Evolutionary conservation across 1,284 basidiomycete species (phyloP).

Genomic region (Ceratorhiza oryzae-sativae): DNA sequence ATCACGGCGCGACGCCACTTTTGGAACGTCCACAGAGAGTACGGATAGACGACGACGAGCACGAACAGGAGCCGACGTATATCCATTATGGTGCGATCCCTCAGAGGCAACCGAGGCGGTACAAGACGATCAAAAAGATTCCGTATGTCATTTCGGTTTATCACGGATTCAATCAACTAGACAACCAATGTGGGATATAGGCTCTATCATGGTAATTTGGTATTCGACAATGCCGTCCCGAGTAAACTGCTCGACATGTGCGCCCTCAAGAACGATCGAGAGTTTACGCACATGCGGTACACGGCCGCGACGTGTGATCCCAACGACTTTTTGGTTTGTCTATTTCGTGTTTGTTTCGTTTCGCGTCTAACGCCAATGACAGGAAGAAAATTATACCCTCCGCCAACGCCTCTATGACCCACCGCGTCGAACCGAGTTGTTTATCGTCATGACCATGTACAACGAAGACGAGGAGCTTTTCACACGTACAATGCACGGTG

Average conservation of each 20-base stretch:
- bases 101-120: slow-evolving; percentile 81
- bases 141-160: slow-evolving; percentile 58
- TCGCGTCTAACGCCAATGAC: not conserved
- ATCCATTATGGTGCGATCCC: slow-evolving; percentile 82
- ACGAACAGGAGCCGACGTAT: slow-evolving; percentile 48
- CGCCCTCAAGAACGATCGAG: slow-evolving; percentile 74
- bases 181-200: slow-evolving; percentile 49
- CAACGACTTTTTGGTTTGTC: slow-evolving; percentile 76
- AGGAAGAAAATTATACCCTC: slow-evolving; percentile 77
- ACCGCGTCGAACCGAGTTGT: slow-evolving; percentile 80
- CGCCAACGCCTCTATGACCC: slow-evolving; percentile 84
- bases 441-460: slow-evolving; percentile 83
- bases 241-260: slow-evolving; percentile 85
- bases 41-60: not conserved
- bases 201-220: slow-evolving; percentile 90
- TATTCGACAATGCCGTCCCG: slow-evolving; percentile 86
- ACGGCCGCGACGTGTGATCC: slow-evolving; percentile 93
- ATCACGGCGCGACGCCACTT: slow-evolving; percentile 22
- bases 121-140: slow-evolving; percentile 91
- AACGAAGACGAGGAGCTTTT: slow-evolving; percentile 80
- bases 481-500: slow-evolving; percentile 89
- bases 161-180: not conserved
- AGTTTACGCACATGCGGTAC: slow-evolving; percentile 95
- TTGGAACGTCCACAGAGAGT: slow-evolving; percentile 13
- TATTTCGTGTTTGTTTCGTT: slow-evolving; percentile 33